Base-by-base conservation (phyloP, 139 green algal species). In the Picochlorum sp. region DNA sequence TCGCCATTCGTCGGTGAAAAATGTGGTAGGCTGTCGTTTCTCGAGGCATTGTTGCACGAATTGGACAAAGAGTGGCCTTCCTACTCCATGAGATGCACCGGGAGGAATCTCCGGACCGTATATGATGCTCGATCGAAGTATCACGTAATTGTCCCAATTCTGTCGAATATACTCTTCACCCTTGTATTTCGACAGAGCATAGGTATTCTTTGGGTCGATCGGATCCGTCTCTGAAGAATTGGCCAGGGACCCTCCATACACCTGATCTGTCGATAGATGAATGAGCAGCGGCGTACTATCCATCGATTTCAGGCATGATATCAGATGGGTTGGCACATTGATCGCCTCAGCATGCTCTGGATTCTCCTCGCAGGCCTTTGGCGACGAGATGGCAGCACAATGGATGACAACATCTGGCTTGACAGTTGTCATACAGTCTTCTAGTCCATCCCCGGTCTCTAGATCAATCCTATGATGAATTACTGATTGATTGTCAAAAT, bases 251-350 rank as follows among this genome's bases (percentile, higher is more conserved):
- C 76, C 72, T 34, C 66, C 54, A 45, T 79, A 84, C 38, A 85
- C 78, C 65, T 89, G 82, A 45, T 90, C 84, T 15, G 84, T 90
- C 3, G 78, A 88, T 1, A 90, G n/a, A 37, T 91, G 84, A n/a
- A 91, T 76, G 14, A 90, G 47, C 9, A 91, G 60, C 14, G 82
- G 78, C 58, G 46, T n/a, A 23, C 21, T 38, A 52, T 24, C 13
- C 38, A 50, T 37, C 6, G 32, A 14, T 46, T 46, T 54, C 28
- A 83, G 46, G 3, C 54, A 68, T 21, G 65, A 57, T 10, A 89
- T 45, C 49, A 89, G 68, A 30, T 34, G 52, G 2, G 44, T 62
- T 13, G 83, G 83, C 0, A 90, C 49, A 64, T 89, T 89, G 10
- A 84, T 24, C 0, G 71, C 57, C 3, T 66, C 69, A 2, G 84